Evolutionary conservation across 2,329 filamentous ascomycete genomes (phyloP).

Genomic region (Talaromyces sp.): DNA sequence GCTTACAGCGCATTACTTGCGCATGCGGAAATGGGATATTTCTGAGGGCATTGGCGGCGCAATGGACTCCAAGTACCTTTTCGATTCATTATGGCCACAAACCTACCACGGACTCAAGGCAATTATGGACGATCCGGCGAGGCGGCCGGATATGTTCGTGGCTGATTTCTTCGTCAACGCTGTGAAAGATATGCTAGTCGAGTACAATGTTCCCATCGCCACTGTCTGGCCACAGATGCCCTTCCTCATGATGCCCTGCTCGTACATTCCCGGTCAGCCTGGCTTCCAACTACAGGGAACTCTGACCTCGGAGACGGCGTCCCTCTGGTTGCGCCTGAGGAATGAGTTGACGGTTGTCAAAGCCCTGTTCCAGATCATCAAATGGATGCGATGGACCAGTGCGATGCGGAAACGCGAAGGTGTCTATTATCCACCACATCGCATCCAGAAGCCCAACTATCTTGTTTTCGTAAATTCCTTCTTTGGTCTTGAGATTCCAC

Average conservation of each 20-base stretch:
- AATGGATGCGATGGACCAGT: constrained; percentile 32
- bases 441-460: constrained; percentile 41
- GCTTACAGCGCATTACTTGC: constrained; percentile 37
- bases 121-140: constrained; percentile 25
- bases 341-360: constrained; percentile 37
- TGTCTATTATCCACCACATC: constrained; percentile 33
- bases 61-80: constrained; percentile 40
- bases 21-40: constrained; percentile 37
- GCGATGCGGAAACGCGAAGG: constrained; percentile 38
- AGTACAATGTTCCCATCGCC: constrained; percentile 42
- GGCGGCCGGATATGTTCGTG: constrained; percentile 42
- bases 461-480: constrained; percentile 49
- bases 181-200: constrained; percentile 40
- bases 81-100: constrained; percentile 41
- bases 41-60: constrained; percentile 32
- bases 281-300: constrained; percentile 43
- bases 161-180: constrained; percentile 49
- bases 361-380: constrained; percentile 32
- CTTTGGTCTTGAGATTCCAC: constrained; percentile 45
- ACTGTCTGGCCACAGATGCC: constrained; percentile 47
- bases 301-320: constrained; percentile 42
- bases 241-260: constrained; percentile 36
- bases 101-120: constrained; percentile 28
- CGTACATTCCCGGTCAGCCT: constrained; percentile 45
- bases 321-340: constrained; percentile 38